Percentiles rank a stretch among this genome's conserved stretches.
These are phyloP conservation scores for Tylopilus vinaceipallidus DNA, from an alignment of 768 basidiomycete genomes.

Conservation along the genomic window DNA sequence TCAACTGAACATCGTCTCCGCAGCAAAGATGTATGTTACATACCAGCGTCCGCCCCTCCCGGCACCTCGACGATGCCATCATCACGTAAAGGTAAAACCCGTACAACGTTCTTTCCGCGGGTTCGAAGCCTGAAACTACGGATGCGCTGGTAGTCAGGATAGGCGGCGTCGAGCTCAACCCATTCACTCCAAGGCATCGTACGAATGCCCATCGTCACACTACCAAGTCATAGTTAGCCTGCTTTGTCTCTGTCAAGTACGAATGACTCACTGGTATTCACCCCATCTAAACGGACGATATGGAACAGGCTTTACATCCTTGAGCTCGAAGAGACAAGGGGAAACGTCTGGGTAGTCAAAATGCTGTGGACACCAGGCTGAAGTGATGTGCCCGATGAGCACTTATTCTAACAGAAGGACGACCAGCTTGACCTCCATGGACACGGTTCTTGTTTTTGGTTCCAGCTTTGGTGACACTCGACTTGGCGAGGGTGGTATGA, in stretches of 20 bases:
- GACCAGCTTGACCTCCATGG: conserved; percentile 19
- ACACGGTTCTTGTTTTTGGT: conserved; percentile 21
- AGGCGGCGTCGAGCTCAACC: conserved; percentile 69
- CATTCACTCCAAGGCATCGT: conserved; percentile 68
- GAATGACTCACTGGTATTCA: conserved; percentile 52
- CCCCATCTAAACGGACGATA: conserved; percentile 67
- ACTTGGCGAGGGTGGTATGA: neutral
- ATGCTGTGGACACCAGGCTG: conserved; percentile 52
- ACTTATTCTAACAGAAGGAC: neutral
- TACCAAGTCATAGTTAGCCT: conserved; percentile 24
- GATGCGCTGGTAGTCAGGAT: conserved; percentile 51
- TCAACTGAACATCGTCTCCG: neutral
- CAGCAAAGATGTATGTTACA: neutral
- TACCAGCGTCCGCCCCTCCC: conserved; percentile 33
- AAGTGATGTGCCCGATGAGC: neutral
- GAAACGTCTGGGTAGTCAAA: conserved; percentile 54
- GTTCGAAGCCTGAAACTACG: conserved; percentile 52
- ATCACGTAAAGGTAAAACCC: conserved; percentile 42
- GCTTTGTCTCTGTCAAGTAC: neutral
- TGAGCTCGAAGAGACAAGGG: conserved; percentile 37
- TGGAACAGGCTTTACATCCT: conserved; percentile 51
- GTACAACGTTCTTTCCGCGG: conserved; percentile 47
- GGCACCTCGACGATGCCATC: conserved; percentile 35
- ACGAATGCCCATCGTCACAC: conserved; percentile 69
- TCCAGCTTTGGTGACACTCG: conserved; percentile 1